These are phyloP conservation scores for Lactarius tabidus DNA, from an alignment of 768 basidiomycete genomes.

Conservation along the genomic window DNA sequence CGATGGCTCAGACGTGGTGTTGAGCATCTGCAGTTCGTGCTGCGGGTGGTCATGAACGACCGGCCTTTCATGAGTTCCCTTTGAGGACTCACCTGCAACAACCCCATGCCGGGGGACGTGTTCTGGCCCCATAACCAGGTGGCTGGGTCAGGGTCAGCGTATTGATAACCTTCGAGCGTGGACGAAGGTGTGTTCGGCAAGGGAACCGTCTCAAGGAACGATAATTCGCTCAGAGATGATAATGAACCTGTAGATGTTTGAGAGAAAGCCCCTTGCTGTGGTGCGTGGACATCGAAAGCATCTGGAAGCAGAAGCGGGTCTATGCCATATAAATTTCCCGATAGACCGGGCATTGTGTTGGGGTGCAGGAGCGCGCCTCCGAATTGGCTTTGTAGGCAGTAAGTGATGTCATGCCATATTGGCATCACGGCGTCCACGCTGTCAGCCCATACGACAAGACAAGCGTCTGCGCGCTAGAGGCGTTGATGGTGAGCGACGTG, in stretches of 20 bases:
- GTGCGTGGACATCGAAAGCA: neutral
- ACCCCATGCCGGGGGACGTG: neutral
- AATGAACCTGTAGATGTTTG: neutral
- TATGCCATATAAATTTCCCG: neutral
- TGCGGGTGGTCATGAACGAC: neutral
- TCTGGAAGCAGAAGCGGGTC: neutral
- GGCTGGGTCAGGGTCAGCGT: neutral
- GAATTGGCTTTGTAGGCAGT: neutral
- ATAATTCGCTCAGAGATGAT: neutral
- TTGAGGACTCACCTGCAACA: neutral
- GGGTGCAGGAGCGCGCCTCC: neutral
- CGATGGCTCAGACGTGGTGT: neutral
- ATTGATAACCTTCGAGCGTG: neutral
- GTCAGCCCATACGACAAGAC: constrained; percentile 14
- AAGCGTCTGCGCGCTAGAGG: constrained; percentile 7
- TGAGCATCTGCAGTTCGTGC: neutral
- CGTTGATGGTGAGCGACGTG: neutral
- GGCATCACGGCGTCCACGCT: neutral
- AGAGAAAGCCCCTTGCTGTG: neutral
- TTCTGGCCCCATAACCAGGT: neutral
- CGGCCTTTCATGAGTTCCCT: neutral
- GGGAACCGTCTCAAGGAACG: neutral
- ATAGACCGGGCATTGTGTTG: neutral
- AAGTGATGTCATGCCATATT: neutral
- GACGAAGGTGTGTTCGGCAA: neutral